These are phyloP conservation scores for Eucalyptus regnans DNA, from an alignment of 345 rosid genomes.

Conservation along the genomic window DNA sequence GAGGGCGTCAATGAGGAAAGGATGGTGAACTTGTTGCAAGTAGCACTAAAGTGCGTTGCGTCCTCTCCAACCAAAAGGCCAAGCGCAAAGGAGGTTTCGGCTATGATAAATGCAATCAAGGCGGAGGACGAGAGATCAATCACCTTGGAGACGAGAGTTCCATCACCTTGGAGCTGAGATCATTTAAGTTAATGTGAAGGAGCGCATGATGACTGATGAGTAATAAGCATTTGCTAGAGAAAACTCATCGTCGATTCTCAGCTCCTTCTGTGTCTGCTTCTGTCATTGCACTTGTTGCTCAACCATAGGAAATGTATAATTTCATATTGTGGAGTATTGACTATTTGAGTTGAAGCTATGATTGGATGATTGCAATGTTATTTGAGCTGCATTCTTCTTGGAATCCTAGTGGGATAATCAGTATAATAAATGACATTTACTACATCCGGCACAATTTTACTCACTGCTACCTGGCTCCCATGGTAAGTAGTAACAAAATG, in stretches of 20 bases:
- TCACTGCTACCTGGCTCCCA: background rate
- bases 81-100: background rate
- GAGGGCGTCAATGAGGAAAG: background rate
- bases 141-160: background rate
- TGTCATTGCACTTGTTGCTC: background rate
- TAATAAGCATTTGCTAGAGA: background rate
- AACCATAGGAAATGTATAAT: background rate
- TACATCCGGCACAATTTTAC: background rate
- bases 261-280: background rate
- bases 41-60: constrained; percentile 1
- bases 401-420: background rate
- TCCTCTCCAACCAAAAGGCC: background rate
- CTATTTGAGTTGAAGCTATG: background rate
- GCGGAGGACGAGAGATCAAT: constrained; percentile 5
- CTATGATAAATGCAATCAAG: background rate
- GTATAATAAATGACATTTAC: background rate
- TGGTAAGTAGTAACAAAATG: background rate
- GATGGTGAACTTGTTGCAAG: constrained; percentile 1
- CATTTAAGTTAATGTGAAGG: background rate
- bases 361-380: background rate
- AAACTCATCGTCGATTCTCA: background rate
- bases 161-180: background rate
- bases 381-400: background rate
- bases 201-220: background rate
- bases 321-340: background rate